Evolutionary conservation across 192 early-diverging fungal species (phyloP), one percentile per base, ranked within the genome.

Genomic region (Coemansia sp.): DNA sequence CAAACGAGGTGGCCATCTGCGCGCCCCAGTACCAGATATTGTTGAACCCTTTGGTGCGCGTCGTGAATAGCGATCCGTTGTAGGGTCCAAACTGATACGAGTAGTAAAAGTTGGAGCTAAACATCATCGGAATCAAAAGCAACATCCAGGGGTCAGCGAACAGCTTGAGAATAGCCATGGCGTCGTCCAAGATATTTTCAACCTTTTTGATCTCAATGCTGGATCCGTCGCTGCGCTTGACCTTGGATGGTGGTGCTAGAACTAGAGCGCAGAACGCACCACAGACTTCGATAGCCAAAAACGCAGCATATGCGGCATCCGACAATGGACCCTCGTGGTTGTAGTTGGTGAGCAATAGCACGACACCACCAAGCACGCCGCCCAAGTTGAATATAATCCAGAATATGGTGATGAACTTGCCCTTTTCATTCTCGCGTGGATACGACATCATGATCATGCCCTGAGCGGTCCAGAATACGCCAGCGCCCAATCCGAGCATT

Each of bases 371-470:
- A 27, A 96, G 66, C 67, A 92, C 87, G 43, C 90, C 95, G 65
- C 95, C 95, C 75, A 90, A 74, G 71, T 93, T 93, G 87, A 94
- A 96, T 50, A 95, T 90, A 64, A 89, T 86, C 95, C 95, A 96
- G 87, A 96, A 96, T 44, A 90, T 84, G 29, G 89, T 89, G 58
- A 96, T 93, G 78, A 85, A 93, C 69, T 86, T 88, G 55, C 92
- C 93, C 85, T 94, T 94, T 49, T 92, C 86, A n/a, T 87, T 72
- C 72, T 95, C 93, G 18, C 76, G 81, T 38, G 95, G 93, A 76
- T 96, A 95, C 65, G 95, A 90, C 79, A 93, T 86, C 90, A 94
- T 92, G 68, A 96, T 93, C 78, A 90, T 88, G 40, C 93, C 89
- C 72, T 93, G 91, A 9, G 91, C 90, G 2, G 94, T 90, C n/a